Conservation (phyloP, 495 filamentous ascomycete genomes). For the Astrothelium macrocarpum region DNA sequence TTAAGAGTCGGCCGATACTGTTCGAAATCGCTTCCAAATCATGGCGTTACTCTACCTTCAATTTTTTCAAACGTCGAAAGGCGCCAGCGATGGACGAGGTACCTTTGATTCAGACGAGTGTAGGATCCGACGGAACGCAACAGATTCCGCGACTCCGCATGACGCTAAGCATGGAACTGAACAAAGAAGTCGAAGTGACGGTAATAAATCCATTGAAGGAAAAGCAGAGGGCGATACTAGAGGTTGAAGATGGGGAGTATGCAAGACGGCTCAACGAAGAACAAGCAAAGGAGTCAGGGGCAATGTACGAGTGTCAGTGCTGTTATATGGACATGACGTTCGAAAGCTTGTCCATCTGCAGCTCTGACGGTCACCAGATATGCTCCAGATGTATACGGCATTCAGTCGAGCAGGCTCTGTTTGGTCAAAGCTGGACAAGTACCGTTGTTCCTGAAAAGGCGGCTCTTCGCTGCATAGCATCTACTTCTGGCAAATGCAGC, state of each 20-base stretch:
- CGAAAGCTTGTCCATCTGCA: conserved; percentile 71
- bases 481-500: conserved; percentile 49
- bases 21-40: conserved; percentile 66
- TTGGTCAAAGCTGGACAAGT: conserved; percentile 84
- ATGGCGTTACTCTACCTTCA: conserved; percentile 59
- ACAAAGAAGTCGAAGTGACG: conserved; percentile 62
- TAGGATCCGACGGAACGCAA: conserved; percentile 31
- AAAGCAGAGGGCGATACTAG: conserved; percentile 45
- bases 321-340: conserved; percentile 73
- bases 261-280: conserved; percentile 61
- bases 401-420: conserved; percentile 72
- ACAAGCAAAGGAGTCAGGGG: conserved; percentile 62
- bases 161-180: conserved; percentile 69
- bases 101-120: conserved; percentile 54
- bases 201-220: conserved; percentile 56
- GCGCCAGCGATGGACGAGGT: conserved; percentile 50
- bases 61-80: conserved; percentile 53
- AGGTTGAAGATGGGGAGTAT: conserved; percentile 49
- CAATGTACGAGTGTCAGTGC: conserved; percentile 80
- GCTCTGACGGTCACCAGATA: conserved; percentile 61
- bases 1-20: conserved; percentile 63
- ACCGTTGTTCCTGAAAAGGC: conserved; percentile 61
- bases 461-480: conserved; percentile 72
- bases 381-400: conserved; percentile 78
- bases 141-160: conserved; percentile 51